Evolutionary conservation across 2,329 filamentous ascomycete species (phyloP), one percentile per base, ranked within the genome.

Genomic region (Cercospora sp.): DNA sequence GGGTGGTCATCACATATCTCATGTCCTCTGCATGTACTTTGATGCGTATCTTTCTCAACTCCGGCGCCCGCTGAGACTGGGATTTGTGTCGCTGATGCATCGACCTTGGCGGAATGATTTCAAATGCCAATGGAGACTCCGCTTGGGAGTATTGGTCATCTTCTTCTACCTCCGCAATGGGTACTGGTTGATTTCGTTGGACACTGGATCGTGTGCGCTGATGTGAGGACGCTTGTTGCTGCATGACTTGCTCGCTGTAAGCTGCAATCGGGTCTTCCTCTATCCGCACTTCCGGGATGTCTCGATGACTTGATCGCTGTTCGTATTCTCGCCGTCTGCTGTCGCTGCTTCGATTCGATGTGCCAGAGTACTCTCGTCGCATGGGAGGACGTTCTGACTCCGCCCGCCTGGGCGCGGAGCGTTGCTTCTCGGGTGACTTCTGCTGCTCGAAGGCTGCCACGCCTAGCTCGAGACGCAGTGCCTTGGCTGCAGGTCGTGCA

Each of bases 11-110:
- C 72, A 98, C 91, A 79, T 97, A 97, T 69, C 96, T 89, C 34
- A 93, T 95, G 77, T 99, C 95, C 55, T 93, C 91, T 3, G 86
- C 89, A 77, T 98, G 94, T 1, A 97, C 93, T 83, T 99, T 99
- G 78, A 97, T 89, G 43, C 94, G 88, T 71, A 98, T 89, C 80
- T 94, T 83, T 70, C 87, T 88, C 66, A 95, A 84, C 6, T 92
- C 90, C 1, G 88, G 87, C 66, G 77, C 76, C 9, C 79, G 77
- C 10, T 78, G 77, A 80, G 71, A 88, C 4, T 73, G 83, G 7
- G 88, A 89, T 26, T 83, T 81, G n/a, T 84, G 84, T 49, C 87
- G 69, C 12, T 69, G 66, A 61, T 72, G 73, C 13, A 58, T 66
- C 13, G 62, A 55, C 51, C 64, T 64, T 4, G 80, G 77, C 59